Percentiles rank a stretch among this genome's conserved stretches.
phyloP scores from a whole-genome alignment of 1,139 yeast species.

The Zhuliangozyma blackwelliae region DNA sequence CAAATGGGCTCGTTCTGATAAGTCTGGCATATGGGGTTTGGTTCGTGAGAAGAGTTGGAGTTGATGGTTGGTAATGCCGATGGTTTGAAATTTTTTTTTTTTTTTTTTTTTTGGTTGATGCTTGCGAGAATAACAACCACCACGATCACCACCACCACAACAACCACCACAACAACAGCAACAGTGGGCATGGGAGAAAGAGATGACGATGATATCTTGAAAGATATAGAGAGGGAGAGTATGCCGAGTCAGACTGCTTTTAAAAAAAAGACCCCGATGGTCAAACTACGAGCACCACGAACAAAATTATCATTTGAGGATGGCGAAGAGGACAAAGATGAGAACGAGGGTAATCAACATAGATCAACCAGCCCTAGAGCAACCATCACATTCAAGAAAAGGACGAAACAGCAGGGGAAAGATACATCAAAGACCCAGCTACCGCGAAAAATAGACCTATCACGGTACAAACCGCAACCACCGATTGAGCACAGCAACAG shows the following conservation, averaged over 20 bases:
- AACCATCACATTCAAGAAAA: slow-evolving; percentile 1
- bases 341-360: background rate
- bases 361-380: background rate
- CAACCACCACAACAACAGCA: too few species aligned
- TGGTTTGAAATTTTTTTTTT: too few species aligned
- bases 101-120: slow-evolving; percentile 2
- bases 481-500: too few species aligned
- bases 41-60: too few species aligned
- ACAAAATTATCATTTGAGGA: slow-evolving; percentile 5
- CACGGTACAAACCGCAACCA: too few species aligned
- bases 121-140: background rate
- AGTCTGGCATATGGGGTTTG: slow-evolving; percentile 11
- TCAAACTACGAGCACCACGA: slow-evolving; percentile 3
- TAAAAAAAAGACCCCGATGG: slow-evolving; percentile 2
- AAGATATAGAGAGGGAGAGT: slow-evolving; percentile 2
- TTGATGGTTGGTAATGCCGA: too few species aligned
- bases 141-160: background rate
- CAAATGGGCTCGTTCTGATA: slow-evolving; percentile 48
- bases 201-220: slow-evolving; percentile 6
- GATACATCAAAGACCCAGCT: too few species aligned
- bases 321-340: slow-evolving; percentile 6
- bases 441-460: too few species aligned
- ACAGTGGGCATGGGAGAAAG: too few species aligned
- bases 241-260: slow-evolving; percentile 2
- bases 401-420: too few species aligned